These are phyloP conservation scores for Aquanectria penicillioides DNA, from an alignment of 2,329 filamentous ascomycete species.

Conservation along the genomic window DNA sequence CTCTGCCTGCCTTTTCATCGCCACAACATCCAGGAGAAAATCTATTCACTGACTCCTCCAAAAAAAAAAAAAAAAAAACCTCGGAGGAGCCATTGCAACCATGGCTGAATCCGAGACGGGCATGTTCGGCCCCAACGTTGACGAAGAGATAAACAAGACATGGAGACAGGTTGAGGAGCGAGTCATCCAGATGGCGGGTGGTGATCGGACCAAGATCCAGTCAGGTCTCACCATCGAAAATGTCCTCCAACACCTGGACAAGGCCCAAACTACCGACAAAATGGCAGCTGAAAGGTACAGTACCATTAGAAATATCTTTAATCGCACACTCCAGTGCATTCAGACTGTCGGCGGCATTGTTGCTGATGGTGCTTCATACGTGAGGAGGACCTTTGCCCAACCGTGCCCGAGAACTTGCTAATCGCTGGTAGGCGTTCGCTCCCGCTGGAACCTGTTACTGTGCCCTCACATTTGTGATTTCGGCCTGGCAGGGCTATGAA, in stretches of 20 bases:
- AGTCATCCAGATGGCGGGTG: slow-evolving; percentile 46
- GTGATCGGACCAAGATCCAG: slow-evolving; percentile 39
- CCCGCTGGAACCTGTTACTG: slow-evolving; percentile 48
- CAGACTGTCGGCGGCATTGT: slow-evolving; percentile 47
- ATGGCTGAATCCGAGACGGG: not conserved
- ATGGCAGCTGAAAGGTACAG: slow-evolving; percentile 44
- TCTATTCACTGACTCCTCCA: too few species aligned
- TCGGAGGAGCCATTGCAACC: too few species aligned
- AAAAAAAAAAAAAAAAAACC: not conserved
- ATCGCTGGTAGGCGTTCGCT: slow-evolving; percentile 44
- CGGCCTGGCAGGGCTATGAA: slow-evolving; percentile 48
- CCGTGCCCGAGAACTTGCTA: not conserved
- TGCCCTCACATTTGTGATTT: slow-evolving; percentile 49
- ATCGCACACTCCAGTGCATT: slow-evolving; percentile 46
- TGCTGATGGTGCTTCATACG: slow-evolving; percentile 39
- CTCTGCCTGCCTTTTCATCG: too few species aligned
- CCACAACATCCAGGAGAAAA: too few species aligned
- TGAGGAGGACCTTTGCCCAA: not conserved
- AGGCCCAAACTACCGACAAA: slow-evolving; percentile 38
- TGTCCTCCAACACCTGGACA: slow-evolving; percentile 44
- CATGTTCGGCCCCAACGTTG: not conserved
- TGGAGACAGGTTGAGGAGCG: slow-evolving; percentile 47
- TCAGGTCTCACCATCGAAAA: slow-evolving; percentile 41
- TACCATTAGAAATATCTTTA: slow-evolving; percentile 40
- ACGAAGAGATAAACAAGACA: slow-evolving; percentile 42